Base-by-base conservation (phyloP, 768 basidiomycete species). In the Infundibulicybe gibba region DNA sequence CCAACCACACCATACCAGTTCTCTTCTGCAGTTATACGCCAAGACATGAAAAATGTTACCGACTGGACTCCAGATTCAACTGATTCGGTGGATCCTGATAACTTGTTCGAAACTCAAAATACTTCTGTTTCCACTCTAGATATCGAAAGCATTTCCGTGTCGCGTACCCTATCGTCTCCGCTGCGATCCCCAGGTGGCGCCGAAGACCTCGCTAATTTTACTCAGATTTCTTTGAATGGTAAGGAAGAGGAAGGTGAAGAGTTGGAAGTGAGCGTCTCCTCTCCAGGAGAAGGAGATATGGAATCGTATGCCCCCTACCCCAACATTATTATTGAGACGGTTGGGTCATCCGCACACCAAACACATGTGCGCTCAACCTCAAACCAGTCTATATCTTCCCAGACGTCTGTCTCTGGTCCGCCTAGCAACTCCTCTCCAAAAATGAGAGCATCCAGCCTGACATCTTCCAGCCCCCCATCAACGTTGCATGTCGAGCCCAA, bases 81-180 rank as follows among this genome's bases (percentile, higher is more conserved):
- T 32, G 54, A 60, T 19, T 56, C 64, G 12, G 50, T 61, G n/a
- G 59, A 61, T 8, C 62, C 65, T 15, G 65, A 65, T 45, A 66
- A 63, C 32, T 65, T 68, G 41, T 61, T 69, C 25, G 60, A 62
- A 35, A 48, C 50, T 34, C 53, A 58, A 15, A 63, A 79, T 57
- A 69, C 68, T 8, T 81, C 82, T 9, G 72, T 81, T 44, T 83
- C 82, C 12, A 84, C 81, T 0, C 66, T 84, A 34, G 71, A 78
- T 56, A 76, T 85, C 37, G 72, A 80, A 42, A 68, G 63, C 5
- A 58, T 59, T 51, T 60, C 51, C 10, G 35, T 19, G 35, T 19
- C 14, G 32, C 59, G 43, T 31, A 56, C 44, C 53, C 68, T 48
- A 54, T 58, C 51, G 35, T 45, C 42, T 6, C 53, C 54, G 25